Base-by-base conservation (phyloP, 768 basidiomycete species). In the Pleurotus tuber-regium region DNA sequence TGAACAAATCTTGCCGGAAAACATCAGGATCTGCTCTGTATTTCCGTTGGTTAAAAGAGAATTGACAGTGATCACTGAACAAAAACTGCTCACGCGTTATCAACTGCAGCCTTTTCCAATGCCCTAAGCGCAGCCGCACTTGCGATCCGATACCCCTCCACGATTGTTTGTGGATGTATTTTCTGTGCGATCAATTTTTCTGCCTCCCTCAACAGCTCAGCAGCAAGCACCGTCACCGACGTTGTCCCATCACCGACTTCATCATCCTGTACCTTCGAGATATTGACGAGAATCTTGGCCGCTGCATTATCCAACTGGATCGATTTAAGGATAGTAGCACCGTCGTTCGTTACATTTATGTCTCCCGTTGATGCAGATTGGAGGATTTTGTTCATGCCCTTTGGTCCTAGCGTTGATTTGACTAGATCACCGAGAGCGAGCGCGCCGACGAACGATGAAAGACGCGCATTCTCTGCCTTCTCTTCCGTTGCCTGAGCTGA, bases 321-420 rank as follows among this genome's bases (percentile, higher is more conserved):
- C 42, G 91, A 86, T 68, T 98, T 98, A 52, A 99, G 82, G 62
- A 98, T 99, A 41, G 97, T 98, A 3, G 97, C 97, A 3, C 97
- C 97, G 67, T 99, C 97, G 70, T 99, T 99, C 9, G 97, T 99
- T 43, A 99, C 96, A 57, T 86, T 97, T 62, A 99, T 90, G 24
- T 94, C 90, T 4, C 93, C 92, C 0, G 87, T 83, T 4, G 93
- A 91, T 1, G 70, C 84, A 1, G 92, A 95, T 69, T 95, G 96
- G 12, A 99, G 83, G 56, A 99, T 98, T 76, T 98, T 98, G 84
- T 98, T 98, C 96, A 98, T 99, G 50, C 97, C 97, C 70, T 99
- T 98, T 19, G 97, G 97, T 7, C 97, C 97, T 2, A 99, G 80
- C 6, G 97, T 99, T 1, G 94, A 96, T 73, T 98, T 98, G 63